phyloP scores from a whole-genome alignment of 129 eudicot species.

The Pittosporum tobira region DNA sequence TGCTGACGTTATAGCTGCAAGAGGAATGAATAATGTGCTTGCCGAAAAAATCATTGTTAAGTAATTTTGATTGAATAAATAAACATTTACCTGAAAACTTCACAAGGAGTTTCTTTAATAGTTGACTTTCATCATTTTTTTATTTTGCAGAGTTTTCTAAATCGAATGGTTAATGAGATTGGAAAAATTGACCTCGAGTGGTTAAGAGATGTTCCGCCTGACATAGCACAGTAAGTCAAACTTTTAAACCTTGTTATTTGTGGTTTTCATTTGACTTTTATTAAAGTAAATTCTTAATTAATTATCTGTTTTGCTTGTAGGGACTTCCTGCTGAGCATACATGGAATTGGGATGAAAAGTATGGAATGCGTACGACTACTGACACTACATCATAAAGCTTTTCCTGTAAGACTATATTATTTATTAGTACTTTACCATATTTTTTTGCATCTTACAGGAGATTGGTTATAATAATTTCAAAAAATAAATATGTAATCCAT shows the following conservation, averaged over 20 bases:
- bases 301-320: slow-evolving; percentile 20
- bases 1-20: slow-evolving; percentile 14
- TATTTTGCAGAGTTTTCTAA: slow-evolving; percentile 43
- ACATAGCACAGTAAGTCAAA: slow-evolving; percentile 56
- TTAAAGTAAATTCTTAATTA: not conserved
- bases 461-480: not conserved
- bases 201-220: slow-evolving; percentile 71
- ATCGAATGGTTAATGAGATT: slow-evolving; percentile 51
- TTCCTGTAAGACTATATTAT: slow-evolving; percentile 29
- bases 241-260: not conserved
- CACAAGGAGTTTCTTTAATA: not conserved
- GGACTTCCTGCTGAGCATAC: slow-evolving; percentile 25
- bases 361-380: slow-evolving; percentile 37
- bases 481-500: not conserved
- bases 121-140: not conserved
- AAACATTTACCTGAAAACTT: not conserved
- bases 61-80: not conserved
- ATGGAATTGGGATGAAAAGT: slow-evolving; percentile 41
- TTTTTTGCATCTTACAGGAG: not conserved
- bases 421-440: not conserved
- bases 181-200: slow-evolving; percentile 79
- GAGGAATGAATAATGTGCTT: slow-evolving; percentile 32
- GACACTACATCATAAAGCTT: slow-evolving; percentile 32
- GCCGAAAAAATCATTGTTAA: slow-evolving; percentile 32
- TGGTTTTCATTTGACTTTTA: not conserved